Evolutionary conservation across 2,329 filamentous ascomycete genomes (phyloP), one percentile per base, ranked within the genome.

Genomic region (Colletotrichum acutatum): DNA sequence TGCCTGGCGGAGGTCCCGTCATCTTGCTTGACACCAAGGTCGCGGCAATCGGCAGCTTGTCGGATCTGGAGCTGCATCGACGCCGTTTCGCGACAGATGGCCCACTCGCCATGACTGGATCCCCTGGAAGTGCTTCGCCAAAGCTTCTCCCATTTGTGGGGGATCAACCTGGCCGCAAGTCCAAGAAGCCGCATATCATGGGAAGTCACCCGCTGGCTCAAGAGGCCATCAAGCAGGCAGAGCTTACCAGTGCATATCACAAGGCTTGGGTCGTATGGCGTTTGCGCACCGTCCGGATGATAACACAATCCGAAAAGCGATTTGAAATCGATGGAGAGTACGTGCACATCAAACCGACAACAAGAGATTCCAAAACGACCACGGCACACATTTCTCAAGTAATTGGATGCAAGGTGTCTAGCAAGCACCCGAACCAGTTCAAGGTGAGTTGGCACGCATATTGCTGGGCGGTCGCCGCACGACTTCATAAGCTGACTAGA

Each of bases 271-370:
- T 90, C 14, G 94, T 97, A 19, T 93, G 93, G 85, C 91, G 94
- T 75, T 94, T 95, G 82, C 93, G 95, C 81, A 92, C 93, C 9
- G 94, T 97, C 89, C 91, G 93, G 28, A 93, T 97, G 77, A 91
- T 94, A 54, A 91, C 90, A 4, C 89, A 93, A 78, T 93, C 94
- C 73, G 93, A 95, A 77, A 90, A 93, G 71, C 90, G 94, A 11
- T 85, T 97, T 54, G 91, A 93, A 59, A 94, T 97, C 76, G 94
- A 96, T 77, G 93, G 93, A 72, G 94, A 97, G 80, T 97, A 95
- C 80, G 90, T 97, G 74, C 94, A 96, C 82, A 95, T 97, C 77
- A 92, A 95, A 88, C 93, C 94, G 30, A 87, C 90, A 1, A 90
- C 92, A 68, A 88, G 86, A 26, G 87, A 86, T 68, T 90, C 90